Evolutionary conservation across 2,329 filamentous ascomycete genomes (phyloP).

Genomic region (Ophiocordyceps sinensis): DNA sequence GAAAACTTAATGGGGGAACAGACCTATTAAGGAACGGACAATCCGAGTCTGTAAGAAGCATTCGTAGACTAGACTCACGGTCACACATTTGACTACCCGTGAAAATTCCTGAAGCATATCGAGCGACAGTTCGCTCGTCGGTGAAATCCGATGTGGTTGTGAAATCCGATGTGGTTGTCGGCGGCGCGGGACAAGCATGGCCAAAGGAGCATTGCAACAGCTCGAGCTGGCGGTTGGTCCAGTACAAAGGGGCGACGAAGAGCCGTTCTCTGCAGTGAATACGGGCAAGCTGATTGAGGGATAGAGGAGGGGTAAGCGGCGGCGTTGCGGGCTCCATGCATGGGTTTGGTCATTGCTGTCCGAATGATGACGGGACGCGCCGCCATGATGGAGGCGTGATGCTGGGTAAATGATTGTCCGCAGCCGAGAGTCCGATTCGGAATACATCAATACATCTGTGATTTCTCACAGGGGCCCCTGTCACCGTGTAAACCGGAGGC

Average conservation of each 20-base stretch:
- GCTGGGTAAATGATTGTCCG: too few relatives aligned
- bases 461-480: too few relatives aligned
- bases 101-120: neutral
- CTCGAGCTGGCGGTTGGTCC: neutral
- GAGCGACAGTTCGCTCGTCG: neutral
- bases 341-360: too few relatives aligned
- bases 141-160: neutral
- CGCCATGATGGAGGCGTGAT: too few relatives aligned
- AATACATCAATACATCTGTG: too few relatives aligned
- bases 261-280: neutral
- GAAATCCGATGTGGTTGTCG: neutral
- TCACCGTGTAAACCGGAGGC: too few relatives aligned
- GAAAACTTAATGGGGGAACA: too few relatives aligned
- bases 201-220: neutral
- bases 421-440: too few relatives aligned
- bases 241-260: neutral
- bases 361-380: too few relatives aligned
- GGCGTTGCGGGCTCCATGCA: conserved; percentile 15
- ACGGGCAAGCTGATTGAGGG: neutral
- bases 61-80: neutral
- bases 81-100: too few relatives aligned
- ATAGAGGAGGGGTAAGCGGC: neutral
- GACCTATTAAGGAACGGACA: neutral
- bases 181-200: neutral
- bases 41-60: neutral